A percentile compares a stretch with the other conserved stretches of the same genome.
Evolutionary conservation across 768 basidiomycete genomes (phyloP).

Genomic region (Lactifluus piperatus): DNA sequence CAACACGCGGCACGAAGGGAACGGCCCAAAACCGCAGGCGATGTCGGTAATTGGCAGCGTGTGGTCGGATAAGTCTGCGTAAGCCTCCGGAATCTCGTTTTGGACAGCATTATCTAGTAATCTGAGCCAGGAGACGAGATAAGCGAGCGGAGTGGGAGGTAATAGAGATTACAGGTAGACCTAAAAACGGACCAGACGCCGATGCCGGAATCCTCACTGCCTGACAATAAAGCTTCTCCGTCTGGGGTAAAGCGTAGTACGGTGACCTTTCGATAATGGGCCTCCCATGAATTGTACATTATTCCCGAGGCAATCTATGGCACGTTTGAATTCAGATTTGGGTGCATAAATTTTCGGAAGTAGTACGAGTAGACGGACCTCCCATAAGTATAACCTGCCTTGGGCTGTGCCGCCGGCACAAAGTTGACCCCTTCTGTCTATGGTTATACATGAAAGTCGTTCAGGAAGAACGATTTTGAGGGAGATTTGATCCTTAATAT

Average conservation of each 20-base stretch:
- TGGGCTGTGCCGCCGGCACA: constrained; percentile 84
- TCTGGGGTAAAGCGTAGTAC: constrained; percentile 79
- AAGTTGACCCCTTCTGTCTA: constrained; percentile 63
- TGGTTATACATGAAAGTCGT: constrained; percentile 70
- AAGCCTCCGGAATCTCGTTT: constrained; percentile 66
- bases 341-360: neutral
- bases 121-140: constrained; percentile 32
- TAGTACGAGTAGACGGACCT: constrained; percentile 45
- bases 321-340: neutral
- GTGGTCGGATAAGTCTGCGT: constrained; percentile 80
- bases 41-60: constrained; percentile 85
- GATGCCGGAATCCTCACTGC: constrained; percentile 84
- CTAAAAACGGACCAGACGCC: constrained; percentile 85
- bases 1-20: constrained; percentile 67
- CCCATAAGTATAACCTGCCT: constrained; percentile 93
- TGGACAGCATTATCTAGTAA: constrained; percentile 68
- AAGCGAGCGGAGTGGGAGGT: constrained; percentile 1
- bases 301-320: constrained; percentile 85
- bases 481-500: constrained; percentile 74
- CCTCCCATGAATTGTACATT: constrained; percentile 85
- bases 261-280: constrained; percentile 87
- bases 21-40: constrained; percentile 67
- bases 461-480: constrained; percentile 85
- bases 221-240: constrained; percentile 70
- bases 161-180: constrained; percentile 37